A percentile compares a stretch with the other conserved stretches of the same genome.
Evolutionary conservation across 2,329 filamentous ascomycete species (phyloP).

Genomic region (Fusarium sp.): DNA sequence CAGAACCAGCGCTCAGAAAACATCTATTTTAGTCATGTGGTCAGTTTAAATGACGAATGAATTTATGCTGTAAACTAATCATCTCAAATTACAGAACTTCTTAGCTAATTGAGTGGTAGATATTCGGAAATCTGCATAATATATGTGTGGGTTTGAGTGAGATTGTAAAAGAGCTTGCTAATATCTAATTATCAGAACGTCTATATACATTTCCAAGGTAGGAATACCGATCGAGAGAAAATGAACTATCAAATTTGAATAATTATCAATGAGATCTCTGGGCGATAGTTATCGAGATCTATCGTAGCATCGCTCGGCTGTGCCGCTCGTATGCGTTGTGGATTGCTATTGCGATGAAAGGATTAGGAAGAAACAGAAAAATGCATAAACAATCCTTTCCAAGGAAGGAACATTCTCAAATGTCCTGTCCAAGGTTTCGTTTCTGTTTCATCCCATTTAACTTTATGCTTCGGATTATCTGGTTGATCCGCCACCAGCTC

Average conservation of each 20-base stretch:
- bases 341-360: background rate
- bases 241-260: background rate
- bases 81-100: too few species aligned
- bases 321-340: constrained; percentile 2
- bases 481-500: constrained; percentile 10
- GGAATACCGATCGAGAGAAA: constrained; percentile 10
- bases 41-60: too few species aligned
- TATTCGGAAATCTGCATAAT: too few species aligned
- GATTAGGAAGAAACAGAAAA: background rate
- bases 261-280: constrained; percentile 22
- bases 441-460: background rate
- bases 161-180: too few species aligned
- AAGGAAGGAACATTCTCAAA: too few species aligned
- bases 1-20: too few species aligned
- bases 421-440: too few species aligned
- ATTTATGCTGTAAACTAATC: too few species aligned
- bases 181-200: too few species aligned
- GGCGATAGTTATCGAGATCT: background rate
- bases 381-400: too few species aligned
- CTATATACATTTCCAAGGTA: constrained; percentile 3
- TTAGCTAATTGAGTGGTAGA: too few species aligned
- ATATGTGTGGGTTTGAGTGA: too few species aligned
- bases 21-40: background rate
- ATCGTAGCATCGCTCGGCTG: background rate
- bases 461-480: constrained; percentile 9